Conservation (phyloP, 2,329 filamentous ascomycete genomes). For the Ceratocystis colombiana region DNA sequence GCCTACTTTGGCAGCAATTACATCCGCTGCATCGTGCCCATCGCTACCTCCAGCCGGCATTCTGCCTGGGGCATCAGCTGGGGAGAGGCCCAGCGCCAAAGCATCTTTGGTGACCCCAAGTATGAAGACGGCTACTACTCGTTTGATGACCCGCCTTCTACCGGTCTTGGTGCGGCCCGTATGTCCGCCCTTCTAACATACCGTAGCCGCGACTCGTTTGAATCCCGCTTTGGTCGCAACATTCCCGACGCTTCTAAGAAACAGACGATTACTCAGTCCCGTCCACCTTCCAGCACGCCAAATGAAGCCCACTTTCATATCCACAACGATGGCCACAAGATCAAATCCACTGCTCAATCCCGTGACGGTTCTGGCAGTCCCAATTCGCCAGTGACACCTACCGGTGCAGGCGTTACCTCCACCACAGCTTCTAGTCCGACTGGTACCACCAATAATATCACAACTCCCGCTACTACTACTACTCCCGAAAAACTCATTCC, state of each 20-base stretch:
- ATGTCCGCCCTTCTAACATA: slow-evolving; percentile 97
- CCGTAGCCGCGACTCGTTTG: slow-evolving; percentile 91
- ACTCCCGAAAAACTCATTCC: slow-evolving; percentile 29
- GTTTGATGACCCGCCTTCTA: slow-evolving; percentile 74
- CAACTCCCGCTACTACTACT: slow-evolving; percentile 22
- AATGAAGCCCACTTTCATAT: slow-evolving; percentile 67
- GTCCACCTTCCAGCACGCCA: slow-evolving; percentile 49
- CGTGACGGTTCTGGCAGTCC: slow-evolving; percentile 36
- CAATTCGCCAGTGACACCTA: slow-evolving; percentile 27
- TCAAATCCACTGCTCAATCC: slow-evolving; percentile 45
- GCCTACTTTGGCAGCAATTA: slow-evolving; percentile 84
- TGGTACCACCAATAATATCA: slow-evolving; percentile 30
- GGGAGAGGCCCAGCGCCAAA: slow-evolving; percentile 80
- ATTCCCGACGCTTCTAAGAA: slow-evolving; percentile 73
- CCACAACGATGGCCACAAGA: slow-evolving; percentile 70
- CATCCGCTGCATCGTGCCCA: slow-evolving; percentile 68
- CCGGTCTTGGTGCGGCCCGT: slow-evolving; percentile 82
- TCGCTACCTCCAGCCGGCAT: slow-evolving; percentile 74
- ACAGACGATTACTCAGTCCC: slow-evolving; percentile 64
- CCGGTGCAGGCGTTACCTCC: neutral
- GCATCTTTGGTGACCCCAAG: slow-evolving; percentile 96
- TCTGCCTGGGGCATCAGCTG: slow-evolving; percentile 87
- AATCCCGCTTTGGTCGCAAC: slow-evolving; percentile 88
- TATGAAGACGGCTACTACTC: slow-evolving; percentile 95
- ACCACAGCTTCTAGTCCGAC: slow-evolving; percentile 15